phyloP scores from a whole-genome alignment of 768 basidiomycete species.

The Pleurotus giganteus region DNA sequence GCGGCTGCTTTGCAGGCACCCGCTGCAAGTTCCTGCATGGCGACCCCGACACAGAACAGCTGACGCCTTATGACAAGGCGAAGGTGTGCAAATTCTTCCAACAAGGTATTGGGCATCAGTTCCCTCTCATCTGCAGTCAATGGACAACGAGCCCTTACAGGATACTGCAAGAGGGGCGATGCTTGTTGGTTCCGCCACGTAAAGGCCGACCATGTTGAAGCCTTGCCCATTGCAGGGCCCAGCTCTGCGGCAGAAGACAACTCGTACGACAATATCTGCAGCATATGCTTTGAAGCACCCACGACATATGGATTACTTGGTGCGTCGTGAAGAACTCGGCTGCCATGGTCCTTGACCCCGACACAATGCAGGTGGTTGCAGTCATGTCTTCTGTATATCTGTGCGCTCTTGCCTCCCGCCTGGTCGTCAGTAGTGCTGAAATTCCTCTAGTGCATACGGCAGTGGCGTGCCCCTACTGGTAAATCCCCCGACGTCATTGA shows the following conservation, averaged over 20 bases:
- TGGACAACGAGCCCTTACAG: conserved; percentile 29
- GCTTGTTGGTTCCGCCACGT: conserved; percentile 76
- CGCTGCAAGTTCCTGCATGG: conserved; percentile 79
- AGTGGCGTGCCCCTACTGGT: conserved; percentile 66
- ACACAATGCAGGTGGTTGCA: conserved; percentile 55
- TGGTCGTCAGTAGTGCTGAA: background rate
- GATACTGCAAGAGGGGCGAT: conserved; percentile 69
- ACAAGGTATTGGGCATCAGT: conserved; percentile 37
- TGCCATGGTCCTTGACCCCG: background rate
- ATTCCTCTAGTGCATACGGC: conserved; percentile 62
- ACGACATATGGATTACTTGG: conserved; percentile 66
- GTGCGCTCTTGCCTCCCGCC: conserved; percentile 34
- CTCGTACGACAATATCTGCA: conserved; percentile 54
- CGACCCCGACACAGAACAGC: conserved; percentile 32
- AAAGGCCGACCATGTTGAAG: conserved; percentile 17
- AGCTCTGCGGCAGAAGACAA: conserved; percentile 13
- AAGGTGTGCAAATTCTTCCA: conserved; percentile 70
- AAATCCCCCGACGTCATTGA: conserved; percentile 49
- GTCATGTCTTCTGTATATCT: conserved; percentile 73
- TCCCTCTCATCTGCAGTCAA: background rate
- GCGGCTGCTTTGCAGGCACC: conserved; percentile 70
- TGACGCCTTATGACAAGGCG: conserved; percentile 69
- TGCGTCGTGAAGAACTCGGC: conserved; percentile 25
- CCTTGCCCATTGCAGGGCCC: background rate
- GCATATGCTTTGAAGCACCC: conserved; percentile 76